Percentiles rank a stretch among this genome's conserved stretches.
Evolutionary conservation across 768 basidiomycete genomes (phyloP).

Genomic region (Naematelia encephala): DNA sequence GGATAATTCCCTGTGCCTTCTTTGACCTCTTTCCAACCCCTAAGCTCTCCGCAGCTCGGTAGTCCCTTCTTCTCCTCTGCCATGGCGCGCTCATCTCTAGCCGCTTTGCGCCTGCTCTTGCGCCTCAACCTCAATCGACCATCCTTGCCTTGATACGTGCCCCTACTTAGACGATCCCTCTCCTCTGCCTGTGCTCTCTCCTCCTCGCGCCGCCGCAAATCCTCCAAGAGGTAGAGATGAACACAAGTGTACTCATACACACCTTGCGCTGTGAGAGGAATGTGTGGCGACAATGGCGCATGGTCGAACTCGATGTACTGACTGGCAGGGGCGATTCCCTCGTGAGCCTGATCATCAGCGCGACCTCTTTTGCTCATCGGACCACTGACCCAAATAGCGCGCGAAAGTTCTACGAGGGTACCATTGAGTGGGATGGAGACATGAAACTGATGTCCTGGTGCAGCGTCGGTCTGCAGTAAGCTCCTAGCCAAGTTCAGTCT

Average conservation of each 20-base stretch:
- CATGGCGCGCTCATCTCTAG: constrained; percentile 3
- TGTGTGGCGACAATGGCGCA: background rate
- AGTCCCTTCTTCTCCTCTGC: constrained; percentile 1
- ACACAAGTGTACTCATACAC: constrained; percentile 4
- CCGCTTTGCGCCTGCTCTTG: constrained; percentile 9
- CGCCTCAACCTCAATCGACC: constrained; percentile 7
- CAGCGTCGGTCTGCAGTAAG: constrained; percentile 2
- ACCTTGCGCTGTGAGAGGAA: constrained; percentile 5
- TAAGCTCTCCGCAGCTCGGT: background rate
- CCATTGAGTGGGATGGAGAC: background rate
- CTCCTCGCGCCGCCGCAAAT: constrained; percentile 1
- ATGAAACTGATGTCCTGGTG: constrained; percentile 17
- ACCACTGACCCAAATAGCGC: constrained; percentile 10
- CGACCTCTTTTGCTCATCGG: background rate
- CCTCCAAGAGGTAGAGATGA: constrained; percentile 6
- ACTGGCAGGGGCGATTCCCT: background rate
- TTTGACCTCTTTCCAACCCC: background rate
- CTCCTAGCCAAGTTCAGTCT: background rate
- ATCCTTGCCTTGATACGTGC: constrained; percentile 6
- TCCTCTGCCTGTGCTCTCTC: background rate
- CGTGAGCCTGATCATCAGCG: constrained; percentile 1
- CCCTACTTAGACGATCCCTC: constrained; percentile 4
- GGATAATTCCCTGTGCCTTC: background rate
- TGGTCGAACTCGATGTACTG: background rate
- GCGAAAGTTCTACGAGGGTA: constrained; percentile 5